A percentile compares a stretch with the other conserved stretches of the same genome.
Evolutionary conservation across 2,329 filamentous ascomycete genomes (phyloP).

Genomic region (Neofusicoccum sp.): DNA sequence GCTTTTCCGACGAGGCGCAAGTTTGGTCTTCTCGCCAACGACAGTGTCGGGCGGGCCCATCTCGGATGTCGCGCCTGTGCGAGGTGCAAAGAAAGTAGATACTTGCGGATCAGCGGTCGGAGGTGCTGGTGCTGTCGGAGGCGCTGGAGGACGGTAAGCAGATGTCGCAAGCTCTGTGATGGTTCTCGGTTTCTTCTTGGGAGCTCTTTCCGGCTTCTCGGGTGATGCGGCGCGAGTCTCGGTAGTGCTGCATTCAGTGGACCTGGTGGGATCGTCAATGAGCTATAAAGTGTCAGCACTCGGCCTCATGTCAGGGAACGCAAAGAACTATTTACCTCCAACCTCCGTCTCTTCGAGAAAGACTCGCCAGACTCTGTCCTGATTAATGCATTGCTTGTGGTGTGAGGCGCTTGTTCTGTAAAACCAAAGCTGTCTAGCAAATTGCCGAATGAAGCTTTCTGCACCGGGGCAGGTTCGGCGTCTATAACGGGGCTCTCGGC

Average conservation of each 20-base stretch:
- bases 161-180: conserved; percentile 43
- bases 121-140: conserved; percentile 25
- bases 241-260: neutral
- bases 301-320: too few relatives aligned
- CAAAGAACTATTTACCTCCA: conserved; percentile 29
- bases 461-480: neutral
- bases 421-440: conserved; percentile 36
- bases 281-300: neutral
- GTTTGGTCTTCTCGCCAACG: conserved; percentile 23
- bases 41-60: conserved; percentile 23
- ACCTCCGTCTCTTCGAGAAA: conserved; percentile 33
- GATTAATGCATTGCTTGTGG: neutral
- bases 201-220: conserved; percentile 30
- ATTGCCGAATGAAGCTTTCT: conserved; percentile 29
- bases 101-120: conserved; percentile 20
- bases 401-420: conserved; percentile 8
- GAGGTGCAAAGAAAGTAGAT: conserved; percentile 32
- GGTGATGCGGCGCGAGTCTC: neutral
- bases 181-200: conserved; percentile 43
- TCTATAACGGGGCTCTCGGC: neutral
- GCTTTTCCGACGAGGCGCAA: neutral
- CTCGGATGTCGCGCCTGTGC: conserved; percentile 1
- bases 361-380: conserved; percentile 20
- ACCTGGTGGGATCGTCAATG: neutral
- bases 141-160: conserved; percentile 31